Evolutionary conservation across 805 yeast species (phyloP), one percentile per base, ranked within the genome.

Genomic region (Lipomyces yamadae): DNA sequence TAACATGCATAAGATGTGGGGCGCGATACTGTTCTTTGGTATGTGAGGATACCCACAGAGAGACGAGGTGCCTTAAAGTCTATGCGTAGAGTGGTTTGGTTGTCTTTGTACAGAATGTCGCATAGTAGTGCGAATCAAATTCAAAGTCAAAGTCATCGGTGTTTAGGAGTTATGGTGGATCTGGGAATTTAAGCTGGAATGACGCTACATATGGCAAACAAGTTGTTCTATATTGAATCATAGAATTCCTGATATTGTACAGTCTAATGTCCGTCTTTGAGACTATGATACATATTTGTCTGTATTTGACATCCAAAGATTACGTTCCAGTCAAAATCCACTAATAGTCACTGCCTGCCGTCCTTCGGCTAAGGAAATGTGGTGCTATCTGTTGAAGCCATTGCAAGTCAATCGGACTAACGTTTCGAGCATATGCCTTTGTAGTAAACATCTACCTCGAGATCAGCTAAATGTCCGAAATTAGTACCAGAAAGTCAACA

Each of bases 361-460:
- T 45, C 59, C 79, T 72, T 6, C 82, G 79, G 18, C 88, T 86
- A 57, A 87, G 77, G 30, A 86, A 74, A 69, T 88, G 88, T 0
- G 92, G 92, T 0, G 92, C 90, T 1, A 88, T 82, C 69, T 90
- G 95, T 74, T 90, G 94, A 59, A 95, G 78, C 98, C 98, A 94
- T 15, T 86, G 84, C 63, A 91, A 78, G 74, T 91, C 90, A 33
- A 95, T 84, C 15, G 89, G 86, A 59, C 92, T 88, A n/a, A 93
- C 97, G 69, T 83, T 88, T 73, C 99, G 83, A 0, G 96, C 98
- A 74, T 93, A 95, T 0, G 97, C 97, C 76, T 92, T 92, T 13
- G 93, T 85, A 0, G 99, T 95, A 76, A 85, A 94, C 5, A 70
- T 66, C 66, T 67, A 34, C n/a, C 7, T n/a, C 30, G 29, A 4